Percentiles rank a stretch among this genome's conserved stretches.
Conservation (phyloP, 2,329 filamentous ascomycete species). For the Aspergillus fijiensis region DNA sequence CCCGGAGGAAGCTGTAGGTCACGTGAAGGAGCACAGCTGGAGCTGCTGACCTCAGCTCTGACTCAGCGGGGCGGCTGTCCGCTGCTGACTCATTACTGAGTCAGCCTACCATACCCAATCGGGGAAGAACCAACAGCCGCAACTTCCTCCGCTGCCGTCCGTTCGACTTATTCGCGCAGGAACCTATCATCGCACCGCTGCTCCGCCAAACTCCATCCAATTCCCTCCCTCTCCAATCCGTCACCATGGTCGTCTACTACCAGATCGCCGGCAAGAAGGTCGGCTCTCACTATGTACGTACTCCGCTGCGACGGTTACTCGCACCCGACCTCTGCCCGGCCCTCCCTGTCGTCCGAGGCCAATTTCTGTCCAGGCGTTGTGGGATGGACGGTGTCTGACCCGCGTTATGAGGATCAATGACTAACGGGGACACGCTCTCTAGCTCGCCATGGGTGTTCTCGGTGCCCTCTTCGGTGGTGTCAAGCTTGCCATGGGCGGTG, state of each 20-base stretch:
- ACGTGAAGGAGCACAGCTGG: not conserved
- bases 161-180: conserved; percentile 19
- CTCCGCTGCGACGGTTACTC: conserved; percentile 6
- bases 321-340: conserved; percentile 23
- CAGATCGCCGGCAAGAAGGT: conserved; percentile 53
- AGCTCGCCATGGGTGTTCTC: conserved; percentile 64
- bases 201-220: conserved; percentile 12
- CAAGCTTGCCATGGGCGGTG: conserved; percentile 47
- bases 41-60: conserved; percentile 10
- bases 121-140: conserved; percentile 13
- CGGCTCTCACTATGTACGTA: conserved; percentile 53
- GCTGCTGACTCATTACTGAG: conserved; percentile 6
- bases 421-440: conserved; percentile 18
- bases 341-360: conserved; percentile 1
- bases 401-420: not conserved
- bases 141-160: conserved; percentile 20
- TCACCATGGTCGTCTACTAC: conserved; percentile 55
- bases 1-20: conserved; percentile 10
- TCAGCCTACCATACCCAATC: conserved; percentile 8
- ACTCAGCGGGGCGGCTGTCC: not conserved
- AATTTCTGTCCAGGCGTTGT: conserved; percentile 2
- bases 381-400: not conserved
- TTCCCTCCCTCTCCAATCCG: conserved; percentile 23
- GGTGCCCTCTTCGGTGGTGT: conserved; percentile 50
- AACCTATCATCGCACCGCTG: conserved; percentile 31